Percentiles rank a stretch among this genome's conserved stretches.
Evolutionary conservation across 2,329 filamentous ascomycete genomes (phyloP).

Genomic region (Hypoxylon sp.): DNA sequence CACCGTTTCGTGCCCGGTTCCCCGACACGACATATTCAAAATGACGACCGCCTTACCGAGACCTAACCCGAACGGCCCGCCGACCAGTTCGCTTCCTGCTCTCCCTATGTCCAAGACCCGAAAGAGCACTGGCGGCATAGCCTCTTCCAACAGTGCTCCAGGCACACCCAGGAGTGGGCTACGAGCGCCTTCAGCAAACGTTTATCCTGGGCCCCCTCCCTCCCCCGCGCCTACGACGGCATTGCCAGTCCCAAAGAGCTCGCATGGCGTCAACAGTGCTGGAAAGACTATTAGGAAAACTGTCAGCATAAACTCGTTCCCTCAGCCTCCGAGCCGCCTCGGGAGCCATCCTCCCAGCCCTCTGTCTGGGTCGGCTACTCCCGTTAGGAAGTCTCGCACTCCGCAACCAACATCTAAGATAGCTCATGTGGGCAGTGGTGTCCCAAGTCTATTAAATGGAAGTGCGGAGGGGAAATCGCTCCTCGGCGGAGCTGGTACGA

Average conservation of each 20-base stretch:
- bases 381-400: conserved; percentile 63
- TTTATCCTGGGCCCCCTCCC: conserved; percentile 55
- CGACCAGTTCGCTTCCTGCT: conserved; percentile 75
- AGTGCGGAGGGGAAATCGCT: conserved; percentile 80
- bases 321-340: conserved; percentile 80
- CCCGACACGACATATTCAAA: conserved; percentile 28
- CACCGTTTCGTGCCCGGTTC: conserved; percentile 17
- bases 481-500: conserved; percentile 63
- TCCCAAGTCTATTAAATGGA: conserved; percentile 80
- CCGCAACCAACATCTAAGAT: conserved; percentile 59
- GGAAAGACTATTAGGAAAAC: conserved; percentile 82
- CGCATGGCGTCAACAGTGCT: conserved; percentile 63
- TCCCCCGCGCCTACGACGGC: conserved; percentile 61
- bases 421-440: conserved; percentile 58
- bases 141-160: conserved; percentile 53
- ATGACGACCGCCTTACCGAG: conserved; percentile 72
- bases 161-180: conserved; percentile 64
- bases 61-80: conserved; percentile 73
- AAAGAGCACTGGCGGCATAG: conserved; percentile 65
- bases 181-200: conserved; percentile 66
- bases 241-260: conserved; percentile 63
- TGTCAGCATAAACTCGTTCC: conserved; percentile 93
- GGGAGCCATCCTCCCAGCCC: conserved; percentile 70
- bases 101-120: conserved; percentile 77
- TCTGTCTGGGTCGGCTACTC: conserved; percentile 56